These are phyloP conservation scores for Hamamelis virginiana DNA, from an alignment of 164 flowering plant genomes.

Conservation along the genomic window DNA sequence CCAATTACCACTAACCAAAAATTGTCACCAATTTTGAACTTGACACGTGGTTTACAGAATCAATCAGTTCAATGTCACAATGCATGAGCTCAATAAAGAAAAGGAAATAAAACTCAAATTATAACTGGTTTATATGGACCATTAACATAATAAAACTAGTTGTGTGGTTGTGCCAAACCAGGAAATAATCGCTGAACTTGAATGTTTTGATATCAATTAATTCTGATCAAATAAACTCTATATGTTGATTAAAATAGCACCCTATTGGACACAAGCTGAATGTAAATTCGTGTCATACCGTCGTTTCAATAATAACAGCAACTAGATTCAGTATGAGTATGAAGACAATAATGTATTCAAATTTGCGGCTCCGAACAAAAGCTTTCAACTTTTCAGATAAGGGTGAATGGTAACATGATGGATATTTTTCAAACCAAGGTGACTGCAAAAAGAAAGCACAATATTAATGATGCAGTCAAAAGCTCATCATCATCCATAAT, in stretches of 20 bases:
- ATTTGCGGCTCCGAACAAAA: conserved; percentile 68
- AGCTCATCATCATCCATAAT: neutral
- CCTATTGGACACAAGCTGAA: neutral
- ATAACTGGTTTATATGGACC: neutral
- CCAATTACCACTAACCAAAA: too few relatives aligned
- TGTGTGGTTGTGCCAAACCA: too few relatives aligned
- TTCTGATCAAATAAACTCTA: too few relatives aligned
- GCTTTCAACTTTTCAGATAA: conserved; percentile 59
- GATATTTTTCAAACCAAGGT: conserved; percentile 62
- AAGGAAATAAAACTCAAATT: neutral
- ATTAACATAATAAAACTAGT: too few relatives aligned
- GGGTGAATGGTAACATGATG: conserved; percentile 61
- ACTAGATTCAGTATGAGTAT: conserved; percentile 71
- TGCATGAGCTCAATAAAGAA: neutral
- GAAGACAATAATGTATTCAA: conserved; percentile 66
- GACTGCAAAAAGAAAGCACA: conserved; percentile 55
- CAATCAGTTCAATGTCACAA: neutral
- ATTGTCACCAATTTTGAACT: neutral
- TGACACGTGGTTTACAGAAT: neutral
- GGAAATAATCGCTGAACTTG: neutral
- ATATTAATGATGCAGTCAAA: conserved; percentile 8
- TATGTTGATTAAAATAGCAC: neutral
- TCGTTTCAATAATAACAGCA: conserved; percentile 87
- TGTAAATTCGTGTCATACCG: conserved; percentile 48
- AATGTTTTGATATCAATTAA: too few relatives aligned